Base-by-base conservation (phyloP, 192 early-diverging fungal species). In the Piromyces sp. region DNA sequence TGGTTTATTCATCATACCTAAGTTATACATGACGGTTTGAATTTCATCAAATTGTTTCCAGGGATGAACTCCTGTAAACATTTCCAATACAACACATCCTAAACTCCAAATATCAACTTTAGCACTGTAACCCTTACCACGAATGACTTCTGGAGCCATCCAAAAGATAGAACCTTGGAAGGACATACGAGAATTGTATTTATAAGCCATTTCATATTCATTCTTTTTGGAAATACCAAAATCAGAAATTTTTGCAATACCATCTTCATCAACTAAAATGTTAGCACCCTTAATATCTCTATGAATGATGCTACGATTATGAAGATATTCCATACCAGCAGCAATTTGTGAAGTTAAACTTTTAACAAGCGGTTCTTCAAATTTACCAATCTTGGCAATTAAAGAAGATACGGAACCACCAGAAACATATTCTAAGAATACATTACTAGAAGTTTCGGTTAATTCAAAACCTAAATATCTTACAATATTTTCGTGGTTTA, bases 101-200 rank as follows among this genome's bases (percentile, higher is more conserved):
- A 99, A 87, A 84, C 93, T 93, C 96, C 96, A 97, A 38, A 96
- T 94, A 84, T 96, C 95, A 30, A 94, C 95, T 88, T 96, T 98
- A 81, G 92, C 89, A 13, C 95, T 95, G 84, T 97, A 98, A 37
- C 94, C 92, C 7, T 94, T 95, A 85, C 95, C 93, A 85, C 95
- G 94, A 80, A 97, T 94, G 12, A 98, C 96, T 87, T 98, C 98
- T 29, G 97, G 98, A n/a, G 98, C 97, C 96, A 98, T 98, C 98
- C 97, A 99, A 86, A 95, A 95, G 30, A 98, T 93, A 0, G 96
- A 95, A 2, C 98, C 98, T 88, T 98, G 95, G 81, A 98, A 85
- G 78, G 96, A 97, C 81, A 91, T 91, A 28, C 86, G 78, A 87
- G 94, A 79, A 22, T 90, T 88, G 19, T 87, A 85, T 85, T 82